Conservation (phyloP, 208 protist genomes). For the Trichomonas gallinae region DNA sequence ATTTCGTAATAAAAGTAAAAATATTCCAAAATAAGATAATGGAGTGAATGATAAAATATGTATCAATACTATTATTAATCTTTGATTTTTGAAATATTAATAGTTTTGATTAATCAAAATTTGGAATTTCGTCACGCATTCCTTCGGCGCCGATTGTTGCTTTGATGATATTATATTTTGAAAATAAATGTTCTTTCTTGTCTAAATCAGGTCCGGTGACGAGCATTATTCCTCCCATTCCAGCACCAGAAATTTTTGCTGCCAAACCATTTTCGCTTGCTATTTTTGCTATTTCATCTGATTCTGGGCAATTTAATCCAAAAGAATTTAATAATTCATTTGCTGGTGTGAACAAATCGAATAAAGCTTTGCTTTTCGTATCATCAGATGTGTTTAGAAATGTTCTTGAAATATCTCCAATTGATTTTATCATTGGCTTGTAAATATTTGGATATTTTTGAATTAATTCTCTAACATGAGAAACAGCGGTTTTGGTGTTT, state of each 20-base stretch:
- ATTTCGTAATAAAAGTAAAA: too few relatives aligned
- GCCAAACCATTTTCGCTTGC: neutral
- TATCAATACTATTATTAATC: too few relatives aligned
- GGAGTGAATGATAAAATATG: too few relatives aligned
- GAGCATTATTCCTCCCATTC: neutral
- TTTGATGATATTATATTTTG: neutral
- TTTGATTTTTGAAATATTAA: too few relatives aligned
- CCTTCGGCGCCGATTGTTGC: neutral
- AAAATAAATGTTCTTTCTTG: neutral
- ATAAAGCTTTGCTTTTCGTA: neutral
- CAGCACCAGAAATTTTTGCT: neutral
- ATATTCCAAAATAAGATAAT: too few relatives aligned
- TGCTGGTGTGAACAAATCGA: neutral
- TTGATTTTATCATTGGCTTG: neutral
- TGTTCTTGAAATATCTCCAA: neutral
- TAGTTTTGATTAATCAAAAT: neutral
- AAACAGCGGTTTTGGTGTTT: neutral
- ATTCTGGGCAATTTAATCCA: neutral
- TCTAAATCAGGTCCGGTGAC: neutral
- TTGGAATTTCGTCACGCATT: neutral
- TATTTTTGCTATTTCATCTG: neutral
- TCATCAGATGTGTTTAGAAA: neutral
- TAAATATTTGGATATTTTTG: neutral
- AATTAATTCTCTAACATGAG: neutral
- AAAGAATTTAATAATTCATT: neutral